Percentiles rank a stretch among this genome's conserved stretches.
phyloP scores from a whole-genome alignment of 768 basidiomycete genomes.

The Hydnum rufescens region DNA sequence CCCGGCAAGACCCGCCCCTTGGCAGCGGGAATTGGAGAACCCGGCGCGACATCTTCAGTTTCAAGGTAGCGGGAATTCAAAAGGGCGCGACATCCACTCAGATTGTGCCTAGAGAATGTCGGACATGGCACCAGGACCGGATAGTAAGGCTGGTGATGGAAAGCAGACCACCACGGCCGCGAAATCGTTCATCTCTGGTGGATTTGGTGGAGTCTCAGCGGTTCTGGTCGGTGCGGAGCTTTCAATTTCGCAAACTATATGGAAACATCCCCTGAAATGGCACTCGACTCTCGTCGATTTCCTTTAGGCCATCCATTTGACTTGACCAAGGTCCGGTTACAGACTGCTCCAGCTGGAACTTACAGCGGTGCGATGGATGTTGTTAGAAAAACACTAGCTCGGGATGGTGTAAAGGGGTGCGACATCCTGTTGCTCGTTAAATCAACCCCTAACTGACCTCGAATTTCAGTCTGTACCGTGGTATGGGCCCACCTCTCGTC shows the following conservation, averaged over 20 bases:
- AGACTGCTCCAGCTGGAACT: constrained; percentile 72
- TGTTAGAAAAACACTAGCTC: constrained; percentile 74
- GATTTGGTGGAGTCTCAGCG: constrained; percentile 71
- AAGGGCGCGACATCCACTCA: background rate
- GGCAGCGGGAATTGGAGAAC: too few relatives aligned
- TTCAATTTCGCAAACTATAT: background rate
- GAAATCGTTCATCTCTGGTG: constrained; percentile 87
- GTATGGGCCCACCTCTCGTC: constrained; percentile 80
- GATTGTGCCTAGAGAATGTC: background rate
- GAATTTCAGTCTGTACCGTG: constrained; percentile 54
- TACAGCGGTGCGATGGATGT: constrained; percentile 91
- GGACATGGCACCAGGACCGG: background rate
- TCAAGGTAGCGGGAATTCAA: too few relatives aligned
- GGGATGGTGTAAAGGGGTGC: constrained; percentile 78
- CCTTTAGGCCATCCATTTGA: constrained; percentile 93
- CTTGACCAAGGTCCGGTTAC: constrained; percentile 85
- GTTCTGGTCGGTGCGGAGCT: constrained; percentile 84
- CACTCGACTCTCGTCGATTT: background rate
- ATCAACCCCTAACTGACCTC: background rate
- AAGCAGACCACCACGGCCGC: constrained; percentile 21
- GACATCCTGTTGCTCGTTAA: constrained; percentile 10
- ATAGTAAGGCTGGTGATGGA: background rate
- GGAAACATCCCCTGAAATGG: background rate
- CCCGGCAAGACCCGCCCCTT: too few relatives aligned
- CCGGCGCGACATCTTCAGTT: too few relatives aligned